phyloP scores from a whole-genome alignment of 2,329 filamentous ascomycete species.

The Ceratocystis lukuohia region DNA sequence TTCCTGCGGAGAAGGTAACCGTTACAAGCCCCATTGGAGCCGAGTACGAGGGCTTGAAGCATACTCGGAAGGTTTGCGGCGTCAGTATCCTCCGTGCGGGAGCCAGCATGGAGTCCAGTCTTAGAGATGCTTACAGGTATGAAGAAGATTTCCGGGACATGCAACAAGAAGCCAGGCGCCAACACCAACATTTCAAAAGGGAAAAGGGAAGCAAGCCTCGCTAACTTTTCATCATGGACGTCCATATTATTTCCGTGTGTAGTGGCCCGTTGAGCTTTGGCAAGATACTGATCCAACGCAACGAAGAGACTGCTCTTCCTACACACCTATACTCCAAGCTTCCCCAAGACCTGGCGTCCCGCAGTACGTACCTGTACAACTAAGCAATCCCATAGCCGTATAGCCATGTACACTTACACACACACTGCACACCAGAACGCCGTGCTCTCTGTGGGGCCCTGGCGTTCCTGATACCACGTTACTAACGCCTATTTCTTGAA shows the following conservation, averaged over 20 bases:
- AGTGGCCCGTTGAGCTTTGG: constrained; percentile 25
- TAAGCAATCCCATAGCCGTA: background rate
- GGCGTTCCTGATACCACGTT: background rate
- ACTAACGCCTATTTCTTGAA: background rate
- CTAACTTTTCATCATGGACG: background rate
- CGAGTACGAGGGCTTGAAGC: constrained; percentile 16
- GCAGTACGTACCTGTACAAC: constrained; percentile 10
- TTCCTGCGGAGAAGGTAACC: constrained; percentile 14
- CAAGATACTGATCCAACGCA: constrained; percentile 27
- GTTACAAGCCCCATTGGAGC: constrained; percentile 20
- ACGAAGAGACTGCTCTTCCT: constrained; percentile 25
- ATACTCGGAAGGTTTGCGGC: constrained; percentile 23
- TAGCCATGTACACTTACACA: background rate
- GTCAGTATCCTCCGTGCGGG: constrained; percentile 27
- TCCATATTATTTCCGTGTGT: background rate
- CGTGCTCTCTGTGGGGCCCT: background rate
- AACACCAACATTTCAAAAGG: background rate
- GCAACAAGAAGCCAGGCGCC: background rate
- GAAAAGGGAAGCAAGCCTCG: background rate
- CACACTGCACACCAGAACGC: background rate
- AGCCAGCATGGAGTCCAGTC: constrained; percentile 25
- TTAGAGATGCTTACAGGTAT: constrained; percentile 24
- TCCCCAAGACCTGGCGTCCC: constrained; percentile 21
- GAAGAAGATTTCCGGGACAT: background rate
- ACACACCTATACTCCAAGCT: constrained; percentile 26